phyloP scores from a whole-genome alignment of 1,284 basidiomycete genomes.

The Rhodotorula mucilaginosa region DNA sequence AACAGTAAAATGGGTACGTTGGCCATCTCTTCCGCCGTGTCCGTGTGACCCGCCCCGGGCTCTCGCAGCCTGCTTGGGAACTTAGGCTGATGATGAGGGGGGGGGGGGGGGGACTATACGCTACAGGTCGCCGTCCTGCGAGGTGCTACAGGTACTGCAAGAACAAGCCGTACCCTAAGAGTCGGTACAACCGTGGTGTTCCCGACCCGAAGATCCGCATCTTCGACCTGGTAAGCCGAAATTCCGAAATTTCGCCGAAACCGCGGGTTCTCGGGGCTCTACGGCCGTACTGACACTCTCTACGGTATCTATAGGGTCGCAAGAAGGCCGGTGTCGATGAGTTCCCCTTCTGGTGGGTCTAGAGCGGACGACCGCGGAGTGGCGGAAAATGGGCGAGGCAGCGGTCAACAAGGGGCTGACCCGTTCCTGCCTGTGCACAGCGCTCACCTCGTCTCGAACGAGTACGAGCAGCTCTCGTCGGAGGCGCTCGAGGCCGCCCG shows the following conservation, averaged over 20 bases:
- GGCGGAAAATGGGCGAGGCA: too few species aligned
- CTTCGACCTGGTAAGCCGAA: constrained; percentile 17
- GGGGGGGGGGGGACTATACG: neutral
- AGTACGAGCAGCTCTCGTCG: constrained; percentile 94
- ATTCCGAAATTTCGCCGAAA: too few species aligned
- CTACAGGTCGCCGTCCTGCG: constrained; percentile 5
- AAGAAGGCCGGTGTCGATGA: constrained; percentile 62
- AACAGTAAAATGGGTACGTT: too few species aligned
- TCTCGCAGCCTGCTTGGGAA: neutral
- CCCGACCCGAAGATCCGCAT: constrained; percentile 71
- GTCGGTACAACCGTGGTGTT: constrained; percentile 75
- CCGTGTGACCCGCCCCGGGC: too few species aligned
- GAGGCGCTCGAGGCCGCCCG: constrained; percentile 98
- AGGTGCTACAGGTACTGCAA: constrained; percentile 69
- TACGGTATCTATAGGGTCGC: constrained; percentile 16
- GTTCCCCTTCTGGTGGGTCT: constrained; percentile 61
- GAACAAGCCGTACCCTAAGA: constrained; percentile 82
- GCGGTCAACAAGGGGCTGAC: neutral
- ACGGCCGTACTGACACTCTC: constrained; percentile 56
- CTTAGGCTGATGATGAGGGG: neutral
- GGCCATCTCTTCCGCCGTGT: too few species aligned
- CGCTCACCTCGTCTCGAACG: constrained; percentile 79
- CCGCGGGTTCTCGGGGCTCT: neutral
- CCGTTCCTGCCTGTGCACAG: neutral
- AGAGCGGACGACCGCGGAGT: neutral